Evolutionary conservation across 805 yeast genomes (phyloP), one percentile per base, ranked within the genome.

Genomic region (Candida xyloterini): DNA sequence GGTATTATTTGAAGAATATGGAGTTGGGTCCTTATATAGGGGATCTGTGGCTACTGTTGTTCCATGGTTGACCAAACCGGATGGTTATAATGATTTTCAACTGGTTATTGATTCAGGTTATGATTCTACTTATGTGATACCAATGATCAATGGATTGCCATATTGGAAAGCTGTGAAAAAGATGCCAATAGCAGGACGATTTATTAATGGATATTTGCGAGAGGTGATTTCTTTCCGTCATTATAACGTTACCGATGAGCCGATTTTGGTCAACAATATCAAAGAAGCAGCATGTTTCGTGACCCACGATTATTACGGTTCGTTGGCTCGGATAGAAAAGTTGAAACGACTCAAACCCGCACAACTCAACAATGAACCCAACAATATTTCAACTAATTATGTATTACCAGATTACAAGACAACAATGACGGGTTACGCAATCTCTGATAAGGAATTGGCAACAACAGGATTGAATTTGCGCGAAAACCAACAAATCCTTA

Each of bases 231-330:
- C 96, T 2, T 93, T 84, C 56, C 71, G 97, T 38, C 93, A 93
- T 65, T 93, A 90, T 60, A 91, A 93, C 55, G 89, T 93, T 50
- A 80, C 87, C 57, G 96, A 93, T 45, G 99, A 95, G 61, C 82
- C 95, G 0, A 68, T 84, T 2, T 64, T 93, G 33, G 81, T 93
- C 34, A 87, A 89, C 56, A 80, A 84, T 33, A 84, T 95, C 49
- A 93, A 93, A 55, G 96, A 90, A 55, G 68, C 74, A 43, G 66
- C 91, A 26, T 73, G 86, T 59, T 79, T 76, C 67, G 76, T 86
- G n/a, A 78, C 91, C 0, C 46, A 51, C 15, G 77, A 84, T 51
- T 86, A 79, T 52, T 55, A 60, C 27, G 42, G 35, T 3, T 48
- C 57, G 1, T 41, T 62, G 20, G 42, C 51, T n/a, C 48, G 51